Percentiles rank a stretch among this genome's conserved stretches.
Conservation (phyloP, 2,329 filamentous ascomycete genomes). For the Ophiocordyceps unilateralis region DNA sequence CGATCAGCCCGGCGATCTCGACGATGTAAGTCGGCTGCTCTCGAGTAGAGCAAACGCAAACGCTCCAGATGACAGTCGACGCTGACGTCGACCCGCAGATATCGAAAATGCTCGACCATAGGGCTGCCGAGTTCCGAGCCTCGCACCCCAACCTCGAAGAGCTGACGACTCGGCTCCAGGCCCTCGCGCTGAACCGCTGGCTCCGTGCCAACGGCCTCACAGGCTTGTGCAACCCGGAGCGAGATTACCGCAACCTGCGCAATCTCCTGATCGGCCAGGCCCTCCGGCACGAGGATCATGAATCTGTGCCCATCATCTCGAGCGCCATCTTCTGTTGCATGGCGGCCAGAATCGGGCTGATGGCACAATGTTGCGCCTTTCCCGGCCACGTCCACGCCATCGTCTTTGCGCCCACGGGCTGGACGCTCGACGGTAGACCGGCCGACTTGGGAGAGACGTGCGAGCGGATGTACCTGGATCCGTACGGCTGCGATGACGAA, state of each 20-base stretch:
- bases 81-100: constrained; percentile 26
- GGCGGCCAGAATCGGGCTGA: constrained; percentile 55
- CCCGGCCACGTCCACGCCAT: constrained; percentile 76
- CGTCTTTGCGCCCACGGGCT: constrained; percentile 42
- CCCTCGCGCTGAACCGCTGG: constrained; percentile 50
- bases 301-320: constrained; percentile 73
- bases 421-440: constrained; percentile 38
- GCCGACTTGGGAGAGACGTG: constrained; percentile 17
- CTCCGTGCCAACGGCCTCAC: constrained; percentile 50
- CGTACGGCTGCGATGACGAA: constrained; percentile 55
- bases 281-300: constrained; percentile 52
- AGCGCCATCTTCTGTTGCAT: constrained; percentile 74
- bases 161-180: constrained; percentile 47
- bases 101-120: constrained; percentile 43
- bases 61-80: neutral
- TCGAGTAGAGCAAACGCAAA: neutral
- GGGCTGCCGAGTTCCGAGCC: constrained; percentile 37
- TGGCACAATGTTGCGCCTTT: constrained; percentile 64
- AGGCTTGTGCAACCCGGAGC: constrained; percentile 46
- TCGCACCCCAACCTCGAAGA: constrained; percentile 34
- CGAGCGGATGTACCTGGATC: constrained; percentile 62
- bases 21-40: constrained; percentile 36
- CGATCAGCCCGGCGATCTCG: constrained; percentile 53
- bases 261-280: constrained; percentile 82
- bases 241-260: constrained; percentile 59